Base-by-base conservation (phyloP, 208 protist species). In the Trypanosoma rangeli region DNA sequence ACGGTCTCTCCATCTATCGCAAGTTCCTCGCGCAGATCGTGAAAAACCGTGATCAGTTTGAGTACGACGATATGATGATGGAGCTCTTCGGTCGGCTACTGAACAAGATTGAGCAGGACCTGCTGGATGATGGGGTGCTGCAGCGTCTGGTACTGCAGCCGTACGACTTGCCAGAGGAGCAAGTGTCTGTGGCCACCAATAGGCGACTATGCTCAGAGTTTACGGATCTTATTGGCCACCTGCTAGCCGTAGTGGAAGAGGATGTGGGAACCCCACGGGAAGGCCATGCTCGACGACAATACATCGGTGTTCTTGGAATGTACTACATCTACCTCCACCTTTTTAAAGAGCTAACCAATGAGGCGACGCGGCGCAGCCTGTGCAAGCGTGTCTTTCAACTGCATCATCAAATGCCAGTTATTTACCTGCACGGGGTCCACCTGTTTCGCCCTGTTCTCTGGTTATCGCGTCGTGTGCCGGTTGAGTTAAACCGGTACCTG, bases 71-170 rank as follows among this genome's bases (percentile, higher is more conserved):
- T 31, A 74, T 73, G 39, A 66, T 64, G 26, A 62, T 86, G 48
- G 74, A 78, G 26, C 59, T 86, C 29, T 82, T 94, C 28, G 85
- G 87, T 49, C 75, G 77, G 29, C 42, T 92, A 20, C 57, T 94
- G 22, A 70, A 83, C 48, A 79, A 77, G 37, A 42, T 95, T 12
- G 87, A 95, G 39, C 22, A 53, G 13, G 76, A 93, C 52, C 60
- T 95, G 13, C 65, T 97, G 0, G 85, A 91, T 53, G 88, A 87
- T 33, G 76, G 68, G 26, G 89, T 97, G 31, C 87, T 94, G 35
- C 69, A 78, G 31, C 73, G 75, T 46, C 79, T 88, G 24, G 77
- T 90, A n/a, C 52, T 68, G 24, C 82, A 87, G 33, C 61, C 69
- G 18, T 97, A 92, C 76, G 86, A 97, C 50, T 68, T 58, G 29